phyloP scores from a whole-genome alignment of 164 flowering plant species.

The Hamamelis virginiana region DNA sequence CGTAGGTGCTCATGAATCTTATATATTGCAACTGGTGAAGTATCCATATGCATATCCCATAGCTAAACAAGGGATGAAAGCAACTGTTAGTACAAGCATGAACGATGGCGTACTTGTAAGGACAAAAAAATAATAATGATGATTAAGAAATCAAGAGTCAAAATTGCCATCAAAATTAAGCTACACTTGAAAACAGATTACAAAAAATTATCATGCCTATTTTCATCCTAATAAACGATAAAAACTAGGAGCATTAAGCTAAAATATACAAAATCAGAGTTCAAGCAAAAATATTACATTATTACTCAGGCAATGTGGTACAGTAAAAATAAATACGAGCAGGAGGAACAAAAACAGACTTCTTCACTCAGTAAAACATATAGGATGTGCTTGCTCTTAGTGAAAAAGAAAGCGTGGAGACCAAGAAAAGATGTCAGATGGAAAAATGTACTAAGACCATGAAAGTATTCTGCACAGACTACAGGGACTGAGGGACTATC shows the following conservation, averaged over 20 bases:
- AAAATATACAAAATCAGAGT: no score
- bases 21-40: constrained; percentile 62
- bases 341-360: neutral
- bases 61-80: constrained; percentile 41
- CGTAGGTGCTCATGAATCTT: constrained; percentile 73
- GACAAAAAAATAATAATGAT: neutral
- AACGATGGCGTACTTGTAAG: neutral
- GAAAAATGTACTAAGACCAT: no score
- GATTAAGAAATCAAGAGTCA: neutral
- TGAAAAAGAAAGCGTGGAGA: neutral
- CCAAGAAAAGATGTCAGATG: neutral
- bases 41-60: constrained; percentile 77
- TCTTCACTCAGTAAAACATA: neutral
- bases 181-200: neutral
- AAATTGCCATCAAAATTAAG: neutral
- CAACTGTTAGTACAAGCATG: constrained; percentile 15
- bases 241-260: neutral
- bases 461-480: no score
- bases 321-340: no score
- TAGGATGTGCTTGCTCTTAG: neutral
- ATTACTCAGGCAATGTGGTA: no score
- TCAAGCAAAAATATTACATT: no score
- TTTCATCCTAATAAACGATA: neutral
- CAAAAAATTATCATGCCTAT: neutral
- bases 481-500: neutral